A percentile compares a stretch with the other conserved stretches of the same genome.
phyloP scores from a whole-genome alignment of 208 protist genomes.

The Acanthamoeba healyi region DNA sequence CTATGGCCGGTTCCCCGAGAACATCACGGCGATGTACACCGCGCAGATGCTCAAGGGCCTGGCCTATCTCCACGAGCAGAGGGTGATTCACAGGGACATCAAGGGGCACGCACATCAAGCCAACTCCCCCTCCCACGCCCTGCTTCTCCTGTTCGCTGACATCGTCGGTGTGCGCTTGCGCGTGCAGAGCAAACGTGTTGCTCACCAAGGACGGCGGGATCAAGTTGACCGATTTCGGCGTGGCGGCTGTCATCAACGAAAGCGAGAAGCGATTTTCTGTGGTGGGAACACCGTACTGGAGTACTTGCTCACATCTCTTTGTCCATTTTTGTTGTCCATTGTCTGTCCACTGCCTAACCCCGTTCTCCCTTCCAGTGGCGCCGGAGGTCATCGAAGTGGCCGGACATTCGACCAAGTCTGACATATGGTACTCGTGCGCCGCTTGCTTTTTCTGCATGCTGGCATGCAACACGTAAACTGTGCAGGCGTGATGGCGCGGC shows the following conservation, averaged over 20 bases:
- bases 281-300: conserved; percentile 95
- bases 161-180: background rate
- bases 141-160: background rate
- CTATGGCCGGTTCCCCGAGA: conserved; percentile 87
- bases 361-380: conserved; percentile 86
- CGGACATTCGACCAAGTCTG: conserved; percentile 89
- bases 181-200: conserved; percentile 91
- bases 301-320: conserved; percentile 67
- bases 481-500: no score
- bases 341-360: background rate
- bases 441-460: no score
- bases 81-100: conserved; percentile 93
- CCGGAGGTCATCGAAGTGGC: conserved; percentile 93
- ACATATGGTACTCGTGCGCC: conserved; percentile 90
- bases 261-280: conserved; percentile 80
- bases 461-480: no score
- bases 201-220: conserved; percentile 92
- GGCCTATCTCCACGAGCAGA: conserved; percentile 92
- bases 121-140: background rate
- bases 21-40: conserved; percentile 91
- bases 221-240: conserved; percentile 98
- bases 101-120: conserved; percentile 84
- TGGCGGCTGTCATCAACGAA: conserved; percentile 94
- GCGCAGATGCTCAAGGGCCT: conserved; percentile 92
- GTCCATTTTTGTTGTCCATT: background rate